Conservation (phyloP, 805 yeast species). For the Lachancea fermentati region DNA sequence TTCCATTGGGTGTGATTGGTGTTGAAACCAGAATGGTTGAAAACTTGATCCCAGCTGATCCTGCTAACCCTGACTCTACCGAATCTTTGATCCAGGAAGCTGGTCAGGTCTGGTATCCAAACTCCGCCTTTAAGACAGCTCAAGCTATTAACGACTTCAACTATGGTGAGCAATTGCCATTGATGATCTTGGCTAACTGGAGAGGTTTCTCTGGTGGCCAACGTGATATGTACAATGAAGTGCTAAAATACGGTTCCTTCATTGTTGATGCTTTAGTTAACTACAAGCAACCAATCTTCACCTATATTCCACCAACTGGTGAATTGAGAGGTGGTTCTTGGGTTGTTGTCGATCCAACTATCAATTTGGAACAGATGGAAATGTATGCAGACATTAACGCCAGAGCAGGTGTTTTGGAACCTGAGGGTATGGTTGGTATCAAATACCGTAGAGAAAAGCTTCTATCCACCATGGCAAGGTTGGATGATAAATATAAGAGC, state of each 20-base stretch:
- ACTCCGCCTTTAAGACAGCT: slow-evolving; percentile 97
- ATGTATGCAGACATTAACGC: slow-evolving; percentile 97
- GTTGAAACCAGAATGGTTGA: slow-evolving; percentile 91
- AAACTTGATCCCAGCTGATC: slow-evolving; percentile 92
- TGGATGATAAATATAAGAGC: slow-evolving; percentile 69
- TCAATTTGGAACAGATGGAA: slow-evolving; percentile 96
- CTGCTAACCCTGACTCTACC: slow-evolving; percentile 94
- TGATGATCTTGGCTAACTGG: slow-evolving; percentile 98
- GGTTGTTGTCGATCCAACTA: slow-evolving; percentile 99
- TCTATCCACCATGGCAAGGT: slow-evolving; percentile 82
- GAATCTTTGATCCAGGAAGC: slow-evolving; percentile 89
- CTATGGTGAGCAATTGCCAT: slow-evolving; percentile 95
- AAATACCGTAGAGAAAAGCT: slow-evolving; percentile 93
- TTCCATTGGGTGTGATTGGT: slow-evolving; percentile 96
- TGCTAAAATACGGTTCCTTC: slow-evolving; percentile 91
- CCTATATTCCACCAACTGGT: slow-evolving; percentile 96
- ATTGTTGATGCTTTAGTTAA: slow-evolving; percentile 96
- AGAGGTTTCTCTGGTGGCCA: slow-evolving; percentile 99
- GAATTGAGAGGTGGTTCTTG: slow-evolving; percentile 99
- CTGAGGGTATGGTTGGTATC: slow-evolving; percentile 99
- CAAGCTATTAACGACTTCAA: slow-evolving; percentile 98
- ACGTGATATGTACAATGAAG: slow-evolving; percentile 98
- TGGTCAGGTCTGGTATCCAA: slow-evolving; percentile 99
- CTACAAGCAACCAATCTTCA: slow-evolving; percentile 93
- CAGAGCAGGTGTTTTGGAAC: slow-evolving; percentile 97